A percentile compares a stretch with the other conserved stretches of the same genome.
Conservation (phyloP, 176 grass and related monocot species). For the Cenchrus purpureus region DNA sequence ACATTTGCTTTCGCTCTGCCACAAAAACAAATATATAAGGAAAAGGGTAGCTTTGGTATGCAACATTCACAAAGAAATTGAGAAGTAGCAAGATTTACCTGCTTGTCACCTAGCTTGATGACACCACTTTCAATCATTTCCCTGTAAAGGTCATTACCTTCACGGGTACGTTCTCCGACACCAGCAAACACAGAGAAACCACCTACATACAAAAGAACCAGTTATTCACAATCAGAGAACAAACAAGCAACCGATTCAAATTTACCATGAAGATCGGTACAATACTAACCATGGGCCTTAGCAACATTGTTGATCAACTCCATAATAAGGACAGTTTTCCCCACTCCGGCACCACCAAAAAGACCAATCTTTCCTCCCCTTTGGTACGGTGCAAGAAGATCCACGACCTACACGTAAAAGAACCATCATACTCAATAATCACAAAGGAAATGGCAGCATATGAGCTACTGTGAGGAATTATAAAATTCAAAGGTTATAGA, state of each 20-base stretch:
- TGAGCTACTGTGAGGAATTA: not conserved
- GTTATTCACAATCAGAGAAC: constrained; percentile 18
- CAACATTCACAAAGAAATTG: not conserved
- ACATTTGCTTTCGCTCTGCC: constrained; percentile 88
- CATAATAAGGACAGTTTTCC: constrained; percentile 99
- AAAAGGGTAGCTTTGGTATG: not conserved
- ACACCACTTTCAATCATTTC: constrained; percentile 99
- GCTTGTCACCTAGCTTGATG: constrained; percentile 92
- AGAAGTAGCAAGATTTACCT: constrained; percentile 47
- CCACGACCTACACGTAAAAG: constrained; percentile 64
- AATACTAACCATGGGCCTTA: constrained; percentile 85
- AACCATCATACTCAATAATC: constrained; percentile 5
- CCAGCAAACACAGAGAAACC: constrained; percentile 99
- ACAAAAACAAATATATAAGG: constrained; percentile 24
- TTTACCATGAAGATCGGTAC: not conserved
- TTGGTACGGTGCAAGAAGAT: constrained; percentile 97
- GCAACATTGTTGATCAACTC: constrained; percentile 98
- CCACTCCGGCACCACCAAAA: constrained; percentile 96
- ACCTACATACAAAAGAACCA: constrained; percentile 51
- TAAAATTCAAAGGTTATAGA: not conserved
- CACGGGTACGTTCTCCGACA: constrained; percentile 91
- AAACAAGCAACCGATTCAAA: constrained; percentile 13
- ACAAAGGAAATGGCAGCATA: not conserved
- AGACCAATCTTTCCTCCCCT: constrained; percentile 96
- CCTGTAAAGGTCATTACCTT: constrained; percentile 95